Evolutionary conservation across 2,329 filamentous ascomycete genomes (phyloP), one percentile per base, ranked within the genome.

Genomic region (Trichoderma pleuroti): DNA sequence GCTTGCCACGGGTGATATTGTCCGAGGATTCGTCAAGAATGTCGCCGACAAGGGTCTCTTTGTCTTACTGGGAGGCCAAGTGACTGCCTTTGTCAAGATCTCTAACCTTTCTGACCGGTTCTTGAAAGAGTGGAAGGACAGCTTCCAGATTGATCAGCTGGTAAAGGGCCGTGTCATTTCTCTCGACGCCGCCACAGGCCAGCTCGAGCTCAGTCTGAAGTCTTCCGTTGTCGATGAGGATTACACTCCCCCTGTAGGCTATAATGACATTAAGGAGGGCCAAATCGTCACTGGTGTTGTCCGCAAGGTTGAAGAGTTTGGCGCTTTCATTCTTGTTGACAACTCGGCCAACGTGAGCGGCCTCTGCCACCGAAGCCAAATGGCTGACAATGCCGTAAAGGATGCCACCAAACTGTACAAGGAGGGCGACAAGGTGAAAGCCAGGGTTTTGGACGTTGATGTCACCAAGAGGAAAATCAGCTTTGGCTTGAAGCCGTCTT

Each of bases 71-170:
- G 94, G 94, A 56, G 92, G 93, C 21, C 89, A 91, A 73, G 86
- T 97, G 21, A 92, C 92, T 63, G 94, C 91, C 1, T 91, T 94
- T 76, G 92, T 97, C 61, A 91, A 93, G 75, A 91, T 98, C 67
- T 89, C 92, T 11, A 94, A 98, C 79, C 86, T 99, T 16, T 97
- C 94, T 0, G 96, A 99, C 79, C 87, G 89, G 9, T 99, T 91
- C 79, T 83, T 99, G 76, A 98, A 98, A 81, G 93, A 98, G 72
- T 99, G 96, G 96, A 97, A 97, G 82, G 89, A 92, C 42, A 85
- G 91, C 57, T 98, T 95, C 82, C 90, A 96, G 76, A 84, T 95
- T 61, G 93, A 97, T 76, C 94, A 98, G 81, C 86, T 99, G 7
- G 93, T 99, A 68, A 93, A 92, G 80, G 96, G 94, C 65, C 93